Evolutionary conservation across 352 stramenopile genomes (phyloP).

Genomic region (Thalassiosira hispida): DNA sequence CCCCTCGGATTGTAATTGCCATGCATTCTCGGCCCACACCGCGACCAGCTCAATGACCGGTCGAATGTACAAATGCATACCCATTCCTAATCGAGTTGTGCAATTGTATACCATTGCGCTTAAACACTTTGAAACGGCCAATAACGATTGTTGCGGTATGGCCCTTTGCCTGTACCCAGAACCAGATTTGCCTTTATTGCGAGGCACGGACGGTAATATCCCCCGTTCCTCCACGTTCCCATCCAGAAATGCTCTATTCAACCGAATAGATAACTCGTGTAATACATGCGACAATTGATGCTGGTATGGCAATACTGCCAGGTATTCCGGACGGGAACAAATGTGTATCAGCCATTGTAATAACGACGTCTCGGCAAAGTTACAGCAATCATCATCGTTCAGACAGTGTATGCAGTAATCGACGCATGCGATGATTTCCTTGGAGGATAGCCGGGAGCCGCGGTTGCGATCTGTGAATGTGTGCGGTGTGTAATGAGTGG

Average conservation of each 20-base stretch:
- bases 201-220: slow-evolving; percentile 6
- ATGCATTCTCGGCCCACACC: slow-evolving; percentile 48
- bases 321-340: slow-evolving; percentile 67
- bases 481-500: slow-evolving; percentile 38
- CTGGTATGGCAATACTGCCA: slow-evolving; percentile 56
- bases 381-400: slow-evolving; percentile 50
- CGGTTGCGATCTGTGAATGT: slow-evolving; percentile 23
- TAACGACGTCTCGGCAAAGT: slow-evolving; percentile 56
- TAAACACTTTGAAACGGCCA: slow-evolving; percentile 43
- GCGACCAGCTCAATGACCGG: slow-evolving; percentile 59
- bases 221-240: background rate
- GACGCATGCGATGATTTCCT: slow-evolving; percentile 60
- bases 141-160: slow-evolving; percentile 35
- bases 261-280: slow-evolving; percentile 47
- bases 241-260: slow-evolving; percentile 36
- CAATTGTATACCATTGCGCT: slow-evolving; percentile 55
- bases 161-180: background rate
- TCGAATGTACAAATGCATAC: slow-evolving; percentile 61
- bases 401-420: slow-evolving; percentile 70
- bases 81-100: slow-evolving; percentile 50
- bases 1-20: slow-evolving; percentile 37
- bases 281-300: slow-evolving; percentile 59
- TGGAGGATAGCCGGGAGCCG: slow-evolving; percentile 47
- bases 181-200: background rate
- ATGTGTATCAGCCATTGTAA: slow-evolving; percentile 68